Evolutionary conservation across 306 rosid genomes (phyloP).

Genomic region (Casuarina equisetifolia): DNA sequence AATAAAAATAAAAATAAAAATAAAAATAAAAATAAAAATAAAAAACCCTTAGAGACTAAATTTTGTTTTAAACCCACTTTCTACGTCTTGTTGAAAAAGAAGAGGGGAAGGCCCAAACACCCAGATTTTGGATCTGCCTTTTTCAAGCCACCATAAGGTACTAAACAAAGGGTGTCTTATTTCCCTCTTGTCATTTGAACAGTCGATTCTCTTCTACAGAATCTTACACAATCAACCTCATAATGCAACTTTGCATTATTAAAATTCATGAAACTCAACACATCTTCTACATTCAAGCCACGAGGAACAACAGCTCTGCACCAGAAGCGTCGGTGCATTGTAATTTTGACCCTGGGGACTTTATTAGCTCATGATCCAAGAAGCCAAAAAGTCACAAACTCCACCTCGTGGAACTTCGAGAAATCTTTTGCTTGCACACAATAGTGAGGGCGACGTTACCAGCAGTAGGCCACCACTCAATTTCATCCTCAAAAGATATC

Average conservation of each 20-base stretch:
- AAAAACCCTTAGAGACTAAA: too few relatives aligned
- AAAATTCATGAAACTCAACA: background rate
- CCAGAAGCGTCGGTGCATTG: background rate
- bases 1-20: too few relatives aligned
- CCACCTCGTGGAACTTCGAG: background rate
- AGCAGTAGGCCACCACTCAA: slow-evolving; percentile 25
- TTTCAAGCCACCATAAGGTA: too few relatives aligned
- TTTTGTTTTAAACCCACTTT: too few relatives aligned
- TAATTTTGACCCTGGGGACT: too few relatives aligned
- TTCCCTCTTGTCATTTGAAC: background rate
- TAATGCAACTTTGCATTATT: too few relatives aligned
- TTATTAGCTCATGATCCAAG: slow-evolving; percentile 7
- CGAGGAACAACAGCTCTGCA: background rate
- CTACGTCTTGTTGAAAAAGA: too few relatives aligned
- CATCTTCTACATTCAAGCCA: background rate
- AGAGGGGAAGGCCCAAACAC: too few relatives aligned
- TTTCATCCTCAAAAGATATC: slow-evolving; percentile 23
- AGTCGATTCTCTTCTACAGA: background rate
- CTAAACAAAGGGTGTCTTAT: too few relatives aligned
- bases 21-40: too few relatives aligned
- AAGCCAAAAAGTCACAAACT: background rate
- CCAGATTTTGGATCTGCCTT: too few relatives aligned
- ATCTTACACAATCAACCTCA: background rate
- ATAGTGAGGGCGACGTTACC: background rate
- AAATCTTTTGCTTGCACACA: slow-evolving; percentile 14